Evolutionary conservation across 768 basidiomycete species (phyloP), one percentile per base, ranked within the genome.

Genomic region (Pleurotus ostreatus): DNA sequence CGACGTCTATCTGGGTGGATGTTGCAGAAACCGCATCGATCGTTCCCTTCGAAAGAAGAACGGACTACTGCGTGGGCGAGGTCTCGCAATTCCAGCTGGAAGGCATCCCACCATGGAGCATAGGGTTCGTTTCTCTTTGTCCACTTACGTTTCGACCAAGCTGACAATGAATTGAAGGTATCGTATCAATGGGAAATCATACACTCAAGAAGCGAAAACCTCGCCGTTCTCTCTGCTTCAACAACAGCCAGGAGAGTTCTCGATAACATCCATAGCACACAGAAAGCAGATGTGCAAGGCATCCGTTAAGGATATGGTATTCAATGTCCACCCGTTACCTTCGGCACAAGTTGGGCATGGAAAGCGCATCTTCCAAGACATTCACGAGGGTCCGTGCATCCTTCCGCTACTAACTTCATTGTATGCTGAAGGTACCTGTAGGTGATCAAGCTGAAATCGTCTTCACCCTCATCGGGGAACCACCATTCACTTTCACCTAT

Each of bases 11-110:
- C 39, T 89, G 88, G 87, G 81, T 94, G 11, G 93, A 98, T 62
- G 94, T 98, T n/a, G 92, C 94, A 2, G 97, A 99, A 70, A 92
- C 92, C 1, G 97, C 97, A 7, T 85, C 92, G 11, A 94, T 99
- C 55, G 80, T 93, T 46, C 88, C 96, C 4, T 83, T 94, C 61
- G 88, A 89, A 62, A 75, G 86, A 56, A 79, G 84, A 56, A 78
- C 78, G 61, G 87, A 98, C 65, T 86, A 89, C 59, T 99, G 97
- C 70, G 88, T 92, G 1, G 96, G 95, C 7, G 94, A 98, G 58
- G 78, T 85, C 25, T 78, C 90, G 7, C 92, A 92, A 60, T 98
- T 97, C 78, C 87, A 95, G 66, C 76, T 99, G 13, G 93, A 97
- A 70, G 97, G 97, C 44, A 89, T 84, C 30, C 89, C 94, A 13